Percentiles rank a stretch among this genome's conserved stretches.
These are phyloP conservation scores for Malus hybrid DNA, from an alignment of 331 rosid genomes.

Conservation along the genomic window DNA sequence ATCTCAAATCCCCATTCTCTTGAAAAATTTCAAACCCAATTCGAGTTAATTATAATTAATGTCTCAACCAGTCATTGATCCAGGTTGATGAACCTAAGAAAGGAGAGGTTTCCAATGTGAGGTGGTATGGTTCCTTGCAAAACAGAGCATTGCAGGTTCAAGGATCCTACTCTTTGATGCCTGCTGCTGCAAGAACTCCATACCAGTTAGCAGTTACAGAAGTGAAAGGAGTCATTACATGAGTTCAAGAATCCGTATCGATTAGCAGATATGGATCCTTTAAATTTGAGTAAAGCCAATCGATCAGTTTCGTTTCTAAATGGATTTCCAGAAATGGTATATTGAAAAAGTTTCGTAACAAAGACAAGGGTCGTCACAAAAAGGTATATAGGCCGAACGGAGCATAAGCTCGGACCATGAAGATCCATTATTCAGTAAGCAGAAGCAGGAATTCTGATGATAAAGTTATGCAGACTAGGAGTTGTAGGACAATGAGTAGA, in stretches of 20 bases:
- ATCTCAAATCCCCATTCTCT: neutral
- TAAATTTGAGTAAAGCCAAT: neutral
- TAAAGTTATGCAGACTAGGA: neutral
- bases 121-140: conserved; percentile 15
- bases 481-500: neutral
- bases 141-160: neutral
- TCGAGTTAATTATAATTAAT: neutral
- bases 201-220: neutral
- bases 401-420: neutral
- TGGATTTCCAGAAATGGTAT: neutral
- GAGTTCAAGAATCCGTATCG: neutral
- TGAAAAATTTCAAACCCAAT: neutral
- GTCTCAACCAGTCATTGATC: neutral
- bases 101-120: conserved; percentile 10
- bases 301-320: neutral
- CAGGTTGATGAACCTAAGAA: conserved; percentile 1
- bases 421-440: neutral
- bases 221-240: neutral
- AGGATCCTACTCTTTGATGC: neutral
- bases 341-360: neutral
- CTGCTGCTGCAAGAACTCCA: neutral
- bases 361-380: neutral
- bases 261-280: neutral
- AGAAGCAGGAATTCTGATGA: neutral
- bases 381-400: neutral